These are phyloP conservation scores for Mesembryanthemum crystallinum DNA, from an alignment of 148 eudicot species.

Conservation along the genomic window DNA sequence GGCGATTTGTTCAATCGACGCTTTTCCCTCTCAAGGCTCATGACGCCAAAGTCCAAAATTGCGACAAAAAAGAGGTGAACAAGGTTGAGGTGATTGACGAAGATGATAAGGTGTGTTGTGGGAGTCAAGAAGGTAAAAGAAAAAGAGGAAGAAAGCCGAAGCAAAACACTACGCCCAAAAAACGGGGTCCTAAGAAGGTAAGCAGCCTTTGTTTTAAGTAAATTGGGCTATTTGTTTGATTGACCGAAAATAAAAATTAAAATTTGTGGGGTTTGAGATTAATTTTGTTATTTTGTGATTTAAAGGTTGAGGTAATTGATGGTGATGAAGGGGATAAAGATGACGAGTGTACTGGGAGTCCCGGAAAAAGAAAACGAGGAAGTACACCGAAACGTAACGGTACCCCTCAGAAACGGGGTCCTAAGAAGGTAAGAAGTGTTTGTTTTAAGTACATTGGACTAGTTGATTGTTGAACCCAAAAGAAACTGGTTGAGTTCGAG, in stretches of 20 bases:
- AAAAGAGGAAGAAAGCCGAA: constrained; percentile 32
- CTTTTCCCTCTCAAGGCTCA: constrained; percentile 55
- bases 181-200: constrained; percentile 58
- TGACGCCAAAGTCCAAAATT: constrained; percentile 25
- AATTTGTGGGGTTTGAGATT: neutral
- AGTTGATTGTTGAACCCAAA: neutral
- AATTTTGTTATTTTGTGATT: neutral
- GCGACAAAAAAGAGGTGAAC: constrained; percentile 23
- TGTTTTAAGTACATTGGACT: neutral
- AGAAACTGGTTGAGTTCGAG: neutral
- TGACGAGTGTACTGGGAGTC: too few species aligned
- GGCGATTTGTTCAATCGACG: constrained; percentile 70
- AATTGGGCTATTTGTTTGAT: neutral
- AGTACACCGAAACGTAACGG: too few species aligned
- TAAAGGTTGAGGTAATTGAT: too few species aligned
- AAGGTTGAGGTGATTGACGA: constrained; percentile 15
- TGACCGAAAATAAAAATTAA: too few species aligned
- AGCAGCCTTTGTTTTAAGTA: neutral
- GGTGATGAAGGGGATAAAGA: too few species aligned
- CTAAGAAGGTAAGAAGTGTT: neutral
- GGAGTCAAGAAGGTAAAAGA: constrained; percentile 42
- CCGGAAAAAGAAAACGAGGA: too few species aligned
- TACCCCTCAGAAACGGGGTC: neutral
- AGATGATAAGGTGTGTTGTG: constrained; percentile 32
- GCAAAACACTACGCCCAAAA: constrained; percentile 29